Evolutionary conservation across 2,329 filamentous ascomycete species (phyloP).

Genomic region (Alternaria angustiovoidea): DNA sequence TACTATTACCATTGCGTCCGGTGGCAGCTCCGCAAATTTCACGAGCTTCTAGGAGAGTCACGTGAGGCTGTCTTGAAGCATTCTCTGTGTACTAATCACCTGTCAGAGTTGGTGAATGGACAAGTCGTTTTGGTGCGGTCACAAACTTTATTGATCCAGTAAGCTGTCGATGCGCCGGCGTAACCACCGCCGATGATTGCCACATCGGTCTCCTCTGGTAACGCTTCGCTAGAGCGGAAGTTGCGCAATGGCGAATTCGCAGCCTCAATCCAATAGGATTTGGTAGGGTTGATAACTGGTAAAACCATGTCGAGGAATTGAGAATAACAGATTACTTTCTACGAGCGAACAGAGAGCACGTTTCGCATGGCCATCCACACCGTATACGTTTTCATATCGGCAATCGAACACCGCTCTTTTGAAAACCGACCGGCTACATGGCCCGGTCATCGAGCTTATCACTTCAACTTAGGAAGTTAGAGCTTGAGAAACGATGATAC

Average conservation of each 20-base stretch:
- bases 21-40: constrained; percentile 20
- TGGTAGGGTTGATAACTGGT: constrained; percentile 14
- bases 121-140: not conserved
- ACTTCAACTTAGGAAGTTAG: not conserved
- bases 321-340: not conserved
- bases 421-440: constrained; percentile 1
- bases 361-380: not conserved
- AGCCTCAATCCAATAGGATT: constrained; percentile 24
- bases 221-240: constrained; percentile 17
- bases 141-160: constrained; percentile 25
- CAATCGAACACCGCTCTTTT: not conserved
- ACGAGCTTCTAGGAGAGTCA: constrained; percentile 22
- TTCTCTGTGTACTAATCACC: constrained; percentile 15
- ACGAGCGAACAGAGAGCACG: not conserved
- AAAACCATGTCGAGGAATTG: constrained; percentile 12
- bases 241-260: constrained; percentile 17
- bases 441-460: not conserved
- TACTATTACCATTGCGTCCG: constrained; percentile 17
- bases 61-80: constrained; percentile 12
- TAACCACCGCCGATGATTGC: constrained; percentile 23
- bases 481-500: not conserved
- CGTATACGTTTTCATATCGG: not conserved
- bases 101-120: constrained; percentile 4
- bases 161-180: constrained; percentile 20
- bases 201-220: constrained; percentile 20